Conservation (phyloP, 805 yeast genomes). For the Nakazawaea populi region DNA sequence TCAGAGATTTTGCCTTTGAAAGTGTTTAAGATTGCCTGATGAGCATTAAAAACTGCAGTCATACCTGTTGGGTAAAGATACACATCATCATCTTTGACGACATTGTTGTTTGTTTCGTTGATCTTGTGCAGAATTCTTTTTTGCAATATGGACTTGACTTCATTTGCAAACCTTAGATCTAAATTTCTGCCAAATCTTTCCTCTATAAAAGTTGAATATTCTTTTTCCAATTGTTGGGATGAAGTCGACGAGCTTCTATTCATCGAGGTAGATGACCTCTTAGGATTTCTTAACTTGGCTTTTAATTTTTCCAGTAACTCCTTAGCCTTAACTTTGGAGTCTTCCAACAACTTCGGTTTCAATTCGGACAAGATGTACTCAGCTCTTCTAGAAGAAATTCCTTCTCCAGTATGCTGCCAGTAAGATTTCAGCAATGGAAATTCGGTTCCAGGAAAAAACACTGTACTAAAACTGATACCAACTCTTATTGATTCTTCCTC, state of each 20-base stretch:
- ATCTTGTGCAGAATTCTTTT: slow-evolving; percentile 69
- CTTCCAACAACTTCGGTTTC: slow-evolving; percentile 31
- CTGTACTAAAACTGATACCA: slow-evolving; percentile 69
- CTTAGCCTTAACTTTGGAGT: slow-evolving; percentile 14
- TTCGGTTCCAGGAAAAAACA: slow-evolving; percentile 63
- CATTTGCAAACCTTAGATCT: slow-evolving; percentile 67
- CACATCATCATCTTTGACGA: slow-evolving; percentile 56
- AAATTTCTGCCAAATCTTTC: slow-evolving; percentile 88
- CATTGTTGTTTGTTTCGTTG: slow-evolving; percentile 13
- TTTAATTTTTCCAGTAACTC: slow-evolving; percentile 12
- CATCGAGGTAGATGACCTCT: slow-evolving; percentile 9
- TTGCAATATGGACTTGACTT: slow-evolving; percentile 70
- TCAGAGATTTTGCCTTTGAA: slow-evolving; percentile 18
- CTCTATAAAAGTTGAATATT: slow-evolving; percentile 66
- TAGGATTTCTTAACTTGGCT: slow-evolving; percentile 7
- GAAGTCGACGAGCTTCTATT: slow-evolving; percentile 12
- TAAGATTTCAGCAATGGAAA: slow-evolving; percentile 70
- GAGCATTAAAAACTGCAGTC: slow-evolving; percentile 86
- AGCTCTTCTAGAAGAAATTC: slow-evolving; percentile 85
- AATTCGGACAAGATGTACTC: slow-evolving; percentile 74
- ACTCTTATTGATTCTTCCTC: slow-evolving; percentile 55
- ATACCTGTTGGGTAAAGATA: slow-evolving; percentile 87
- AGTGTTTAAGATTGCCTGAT: slow-evolving; percentile 42
- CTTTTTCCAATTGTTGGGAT: slow-evolving; percentile 33
- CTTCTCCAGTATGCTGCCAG: slow-evolving; percentile 98